Evolutionary conservation across 2,329 filamentous ascomycete species (phyloP).

Genomic region (Ceratocystis ficicola): DNA sequence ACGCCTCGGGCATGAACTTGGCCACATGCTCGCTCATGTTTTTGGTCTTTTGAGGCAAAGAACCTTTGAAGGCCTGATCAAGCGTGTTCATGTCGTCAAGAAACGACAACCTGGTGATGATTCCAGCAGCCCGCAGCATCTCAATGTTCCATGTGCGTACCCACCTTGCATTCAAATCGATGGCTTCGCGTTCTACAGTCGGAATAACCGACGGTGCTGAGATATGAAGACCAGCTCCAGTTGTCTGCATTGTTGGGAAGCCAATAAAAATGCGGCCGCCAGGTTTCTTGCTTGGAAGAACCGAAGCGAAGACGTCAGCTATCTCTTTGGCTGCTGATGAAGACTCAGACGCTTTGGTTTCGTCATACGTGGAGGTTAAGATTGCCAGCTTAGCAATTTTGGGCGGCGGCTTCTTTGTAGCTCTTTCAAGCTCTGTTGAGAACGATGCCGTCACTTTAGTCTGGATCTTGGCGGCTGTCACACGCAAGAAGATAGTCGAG

Average conservation of each 20-base stretch:
- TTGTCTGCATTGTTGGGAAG: slow-evolving; percentile 94
- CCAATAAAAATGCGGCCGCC: slow-evolving; percentile 89
- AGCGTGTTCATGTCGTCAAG: slow-evolving; percentile 74
- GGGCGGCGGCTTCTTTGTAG: slow-evolving; percentile 93
- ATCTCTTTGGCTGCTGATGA: slow-evolving; percentile 35
- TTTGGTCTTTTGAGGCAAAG: slow-evolving; percentile 36
- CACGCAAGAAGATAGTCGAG: slow-evolving; percentile 75
- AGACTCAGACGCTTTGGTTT: slow-evolving; percentile 53
- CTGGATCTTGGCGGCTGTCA: slow-evolving; percentile 70
- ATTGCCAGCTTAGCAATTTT: slow-evolving; percentile 77
- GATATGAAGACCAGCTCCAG: slow-evolving; percentile 83
- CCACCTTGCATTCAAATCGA: slow-evolving; percentile 90
- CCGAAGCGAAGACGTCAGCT: slow-evolving; percentile 74
- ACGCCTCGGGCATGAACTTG: slow-evolving; percentile 61
- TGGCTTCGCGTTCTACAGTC: slow-evolving; percentile 91
- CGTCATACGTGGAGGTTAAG: slow-evolving; percentile 82
- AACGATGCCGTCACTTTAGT: slow-evolving; percentile 64
- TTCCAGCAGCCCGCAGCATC: slow-evolving; percentile 79
- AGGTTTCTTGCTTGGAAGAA: slow-evolving; percentile 71
- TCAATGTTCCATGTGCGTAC: slow-evolving; percentile 93
- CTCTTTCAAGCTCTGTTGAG: slow-evolving; percentile 76
- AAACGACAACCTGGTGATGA: slow-evolving; percentile 81
- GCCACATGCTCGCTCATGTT: slow-evolving; percentile 52
- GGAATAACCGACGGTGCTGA: slow-evolving; percentile 94
- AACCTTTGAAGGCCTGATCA: slow-evolving; percentile 45